A percentile compares a stretch with the other conserved stretches of the same genome.
Evolutionary conservation across 768 basidiomycete genomes (phyloP).

Genomic region (Boletellus ananiceps): DNA sequence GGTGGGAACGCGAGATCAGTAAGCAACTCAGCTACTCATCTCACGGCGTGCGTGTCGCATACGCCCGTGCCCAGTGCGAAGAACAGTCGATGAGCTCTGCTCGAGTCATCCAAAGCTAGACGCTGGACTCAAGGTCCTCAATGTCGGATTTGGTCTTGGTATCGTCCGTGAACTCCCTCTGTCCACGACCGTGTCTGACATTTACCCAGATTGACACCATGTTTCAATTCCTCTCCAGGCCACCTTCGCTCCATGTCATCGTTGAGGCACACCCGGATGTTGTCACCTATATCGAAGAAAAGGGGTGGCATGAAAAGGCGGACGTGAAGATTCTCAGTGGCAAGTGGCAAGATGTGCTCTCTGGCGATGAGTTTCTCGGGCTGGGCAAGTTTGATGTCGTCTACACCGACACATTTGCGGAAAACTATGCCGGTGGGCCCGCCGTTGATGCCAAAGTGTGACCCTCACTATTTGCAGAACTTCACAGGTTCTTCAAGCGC

Average conservation of each 20-base stretch:
- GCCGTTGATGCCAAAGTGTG: neutral
- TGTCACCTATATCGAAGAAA: constrained; percentile 68
- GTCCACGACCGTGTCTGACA: constrained; percentile 6
- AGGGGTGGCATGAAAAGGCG: constrained; percentile 73
- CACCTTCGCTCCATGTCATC: constrained; percentile 76
- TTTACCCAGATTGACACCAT: constrained; percentile 68
- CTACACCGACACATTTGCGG: constrained; percentile 93
- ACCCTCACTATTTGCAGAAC: constrained; percentile 35
- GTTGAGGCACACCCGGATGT: constrained; percentile 95
- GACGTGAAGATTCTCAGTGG: constrained; percentile 82
- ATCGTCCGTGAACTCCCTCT: constrained; percentile 49
- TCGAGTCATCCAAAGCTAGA: constrained; percentile 42
- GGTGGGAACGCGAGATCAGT: constrained; percentile 90
- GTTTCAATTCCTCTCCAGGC: constrained; percentile 60
- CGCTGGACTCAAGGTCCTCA: constrained; percentile 63
- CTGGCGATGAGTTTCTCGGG: constrained; percentile 49
- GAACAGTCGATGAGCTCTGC: constrained; percentile 69
- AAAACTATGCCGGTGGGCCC: constrained; percentile 64
- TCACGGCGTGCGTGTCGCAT: constrained; percentile 8
- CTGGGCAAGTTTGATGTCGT: constrained; percentile 82
- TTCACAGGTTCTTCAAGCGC: constrained; percentile 76
- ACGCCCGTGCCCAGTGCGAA: constrained; percentile 51
- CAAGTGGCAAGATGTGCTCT: constrained; percentile 89
- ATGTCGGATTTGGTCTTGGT: constrained; percentile 92
- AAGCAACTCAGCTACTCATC: constrained; percentile 17